Evolutionary conservation across 805 yeast genomes (phyloP), one percentile per base, ranked within the genome.

Genomic region (Vanderwaltozyma tropicalis): DNA sequence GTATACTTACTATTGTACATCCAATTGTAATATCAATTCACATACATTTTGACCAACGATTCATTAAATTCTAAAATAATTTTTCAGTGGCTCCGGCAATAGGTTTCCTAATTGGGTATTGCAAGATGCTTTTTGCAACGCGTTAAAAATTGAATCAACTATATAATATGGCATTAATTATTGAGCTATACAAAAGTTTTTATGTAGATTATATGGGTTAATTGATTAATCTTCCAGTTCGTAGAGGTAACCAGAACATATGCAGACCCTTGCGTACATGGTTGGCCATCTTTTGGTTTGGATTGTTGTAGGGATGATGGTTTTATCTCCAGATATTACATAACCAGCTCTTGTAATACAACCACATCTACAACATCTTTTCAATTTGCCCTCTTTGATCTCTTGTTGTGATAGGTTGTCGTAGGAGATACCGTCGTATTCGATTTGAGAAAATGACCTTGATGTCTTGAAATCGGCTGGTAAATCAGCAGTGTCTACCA

Each of bases 401-500:
- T 52, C 55, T 10, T 41, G 38, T 5, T 35, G 26, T 19, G 47
- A 50, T 15, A 58, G 41, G 3, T 38, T 45, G 22, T 62, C 61
- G 36, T 52, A 52, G 11, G 66, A 53, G 5, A 61, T 49, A 5
- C 59, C 63, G 47, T 47, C 66, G 34, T 46, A 51, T 8, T 49
- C 44, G 2, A 52, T 44, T n/a, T 62, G 60, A 8, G 67, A 61
- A 13, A 67, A 57, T 2, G 66, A 52, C 15, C 45, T 41, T 10
- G 69, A 54, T 18, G 67, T 32, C 24, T 41, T 35, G 25, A 38
- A 40, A 1, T 39, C 27, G 45, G n/a, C 33, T 8, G 44, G 46
- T 1, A 77, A 75, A 46, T 80, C 76, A 49, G 78, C 74, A 44
- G 78, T 75, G 48, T 72, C 80, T 20, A 86, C 48, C 7, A 69